A percentile compares a stretch with the other conserved stretches of the same genome.
Conservation (phyloP, 1,284 basidiomycete genomes). For the Porogramme epimiltina region DNA sequence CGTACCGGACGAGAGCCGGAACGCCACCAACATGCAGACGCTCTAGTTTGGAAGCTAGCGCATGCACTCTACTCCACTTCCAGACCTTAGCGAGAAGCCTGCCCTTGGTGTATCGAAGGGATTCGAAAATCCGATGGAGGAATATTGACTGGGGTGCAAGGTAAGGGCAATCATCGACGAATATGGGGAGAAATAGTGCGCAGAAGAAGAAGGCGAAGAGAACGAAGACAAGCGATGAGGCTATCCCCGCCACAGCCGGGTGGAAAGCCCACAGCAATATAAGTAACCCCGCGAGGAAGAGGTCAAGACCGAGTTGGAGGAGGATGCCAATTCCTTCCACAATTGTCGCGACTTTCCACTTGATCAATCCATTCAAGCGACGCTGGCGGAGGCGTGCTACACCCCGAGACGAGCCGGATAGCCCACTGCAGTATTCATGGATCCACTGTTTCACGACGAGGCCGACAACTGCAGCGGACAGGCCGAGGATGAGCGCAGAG, state of each 20-base stretch:
- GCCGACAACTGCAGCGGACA: conserved; percentile 5
- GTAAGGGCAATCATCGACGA: conserved; percentile 3
- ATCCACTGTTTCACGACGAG: conserved; percentile 24
- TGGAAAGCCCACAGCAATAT: conserved; percentile 13
- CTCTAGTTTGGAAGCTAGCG: too few relatives aligned
- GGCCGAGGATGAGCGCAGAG: too few relatives aligned
- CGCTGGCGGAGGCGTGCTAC: conserved; percentile 12
- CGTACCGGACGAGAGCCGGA: too few relatives aligned
- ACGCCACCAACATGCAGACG: too few relatives aligned
- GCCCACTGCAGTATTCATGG: conserved; percentile 5
- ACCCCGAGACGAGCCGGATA: conserved; percentile 1
- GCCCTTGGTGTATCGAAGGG: too few relatives aligned
- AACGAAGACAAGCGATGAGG: not conserved
- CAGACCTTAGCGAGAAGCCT: too few relatives aligned
- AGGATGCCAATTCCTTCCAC: conserved; percentile 15
- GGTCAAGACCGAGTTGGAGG: conserved; percentile 9
- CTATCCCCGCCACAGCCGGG: conserved; percentile 3
- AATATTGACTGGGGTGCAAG: conserved; percentile 1
- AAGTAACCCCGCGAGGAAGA: conserved; percentile 18
- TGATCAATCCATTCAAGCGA: conserved; percentile 7
- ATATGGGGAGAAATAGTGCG: conserved; percentile 7
- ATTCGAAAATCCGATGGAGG: too few relatives aligned
- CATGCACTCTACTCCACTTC: too few relatives aligned
- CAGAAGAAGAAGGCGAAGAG: not conserved
- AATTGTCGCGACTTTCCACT: conserved; percentile 13